phyloP scores from a whole-genome alignment of 2,329 filamentous ascomycete species.

The Xylariaceae sp. region DNA sequence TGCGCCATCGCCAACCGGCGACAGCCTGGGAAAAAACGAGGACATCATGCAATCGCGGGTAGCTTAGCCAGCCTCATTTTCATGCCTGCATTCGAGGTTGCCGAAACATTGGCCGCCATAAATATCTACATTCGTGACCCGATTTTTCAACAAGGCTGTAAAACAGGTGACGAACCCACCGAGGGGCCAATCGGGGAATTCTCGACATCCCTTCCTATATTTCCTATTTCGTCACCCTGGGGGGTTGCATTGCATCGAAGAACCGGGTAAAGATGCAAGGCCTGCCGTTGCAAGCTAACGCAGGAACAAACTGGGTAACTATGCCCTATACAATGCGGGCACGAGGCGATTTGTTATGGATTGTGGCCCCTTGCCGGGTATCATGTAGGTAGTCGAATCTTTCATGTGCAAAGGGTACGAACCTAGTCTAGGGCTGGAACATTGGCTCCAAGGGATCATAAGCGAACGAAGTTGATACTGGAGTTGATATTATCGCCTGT shows the following conservation, averaged over 20 bases:
- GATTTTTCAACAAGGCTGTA: slow-evolving; percentile 11
- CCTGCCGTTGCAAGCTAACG: slow-evolving; percentile 4
- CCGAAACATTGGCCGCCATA: slow-evolving; percentile 2
- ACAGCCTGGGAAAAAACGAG: slow-evolving; percentile 8
- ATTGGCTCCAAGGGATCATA: background rate
- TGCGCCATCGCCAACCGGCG: slow-evolving; percentile 14
- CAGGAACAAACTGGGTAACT: slow-evolving; percentile 8
- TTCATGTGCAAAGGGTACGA: too few species aligned
- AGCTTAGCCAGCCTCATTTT: slow-evolving; percentile 14
- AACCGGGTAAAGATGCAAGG: slow-evolving; percentile 7
- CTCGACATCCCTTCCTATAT: slow-evolving; percentile 4
- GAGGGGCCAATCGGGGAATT: slow-evolving; percentile 9
- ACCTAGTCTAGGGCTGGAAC: background rate
- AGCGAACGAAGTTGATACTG: background rate
- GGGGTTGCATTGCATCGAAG: slow-evolving; percentile 17
- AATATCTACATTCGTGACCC: background rate
- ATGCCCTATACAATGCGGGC: slow-evolving; percentile 1
- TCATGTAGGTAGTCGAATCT: too few species aligned
- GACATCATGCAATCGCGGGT: slow-evolving; percentile 1
- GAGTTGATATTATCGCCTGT: background rate
- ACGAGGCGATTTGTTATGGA: slow-evolving; percentile 3
- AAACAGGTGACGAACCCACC: slow-evolving; percentile 1
- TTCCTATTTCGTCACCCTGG: slow-evolving; percentile 2
- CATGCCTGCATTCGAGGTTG: background rate
- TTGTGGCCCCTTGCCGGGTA: background rate